Base-by-base conservation (phyloP, 2,329 filamentous ascomycete genomes). In the Teratosphaeria destructans region DNA sequence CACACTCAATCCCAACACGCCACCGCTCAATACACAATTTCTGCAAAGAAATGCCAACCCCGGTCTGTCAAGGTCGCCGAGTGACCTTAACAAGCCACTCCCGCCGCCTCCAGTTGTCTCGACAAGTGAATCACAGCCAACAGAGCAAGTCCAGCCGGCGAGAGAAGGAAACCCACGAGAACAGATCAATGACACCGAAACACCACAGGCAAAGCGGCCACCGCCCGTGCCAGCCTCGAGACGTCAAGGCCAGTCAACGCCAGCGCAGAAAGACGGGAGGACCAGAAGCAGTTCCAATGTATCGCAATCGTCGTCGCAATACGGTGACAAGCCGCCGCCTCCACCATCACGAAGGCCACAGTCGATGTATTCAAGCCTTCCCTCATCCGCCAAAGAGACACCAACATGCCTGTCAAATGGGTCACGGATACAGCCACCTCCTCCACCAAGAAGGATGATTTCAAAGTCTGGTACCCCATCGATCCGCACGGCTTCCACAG, bases 11-110 rank as follows among this genome's bases (percentile, higher is more conserved):
- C 39, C 57, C 2, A 55, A 59, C 10, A 64, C 63, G 16, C 65
- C 64, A 52, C 59, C 65, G 5, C 58, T 62, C 1, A 63, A 61
- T 29, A 59, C 59, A 43, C 62, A 63, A 58, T 55, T 56, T 62
- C 37, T 27, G 19, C 43, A 58, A 7, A 34, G 29, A n/a, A 34
- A 29, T 19, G 14, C 63, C 23, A 32, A 61, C 64, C 64, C 62
- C 63, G 67, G 68, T 56, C 58, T 54, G 66, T 60, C 71, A 12
- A 72, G 72, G 16, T 73, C 75, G 12, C 67, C 74, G 3, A 79
- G 79, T 14, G 81, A 85, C 66, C 71, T 83, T 32, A 84, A 85
- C 70, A 87, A 87, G 65, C 83, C 84, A 1, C 76, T 86, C 5
- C 83, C 69, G 52, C 14, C 52, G 49, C 47, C 52, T 27, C 12